Evolutionary conservation across 257 asterid species (phyloP).

Genomic region (Scutellaria galericulata): DNA sequence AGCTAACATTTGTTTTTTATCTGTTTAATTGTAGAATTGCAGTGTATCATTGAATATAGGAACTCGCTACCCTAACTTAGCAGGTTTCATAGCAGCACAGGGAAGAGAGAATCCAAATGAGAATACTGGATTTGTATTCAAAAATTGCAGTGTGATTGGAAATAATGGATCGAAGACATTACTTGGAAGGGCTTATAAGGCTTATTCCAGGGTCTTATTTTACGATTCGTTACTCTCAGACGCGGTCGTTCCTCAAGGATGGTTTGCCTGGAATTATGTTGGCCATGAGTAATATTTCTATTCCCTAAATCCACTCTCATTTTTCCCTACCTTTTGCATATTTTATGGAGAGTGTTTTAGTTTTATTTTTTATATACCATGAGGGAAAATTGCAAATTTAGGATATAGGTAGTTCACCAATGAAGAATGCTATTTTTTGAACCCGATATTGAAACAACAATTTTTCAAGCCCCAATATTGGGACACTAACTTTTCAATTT

Average conservation of each 20-base stretch:
- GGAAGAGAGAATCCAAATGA: constrained; percentile 42
- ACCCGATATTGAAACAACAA: too few species aligned
- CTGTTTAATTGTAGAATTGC: constrained; percentile 37
- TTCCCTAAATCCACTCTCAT: too few species aligned
- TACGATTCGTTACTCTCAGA: constrained; percentile 30
- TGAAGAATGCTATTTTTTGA: too few species aligned
- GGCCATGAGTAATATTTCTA: constrained; percentile 47
- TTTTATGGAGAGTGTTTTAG: too few species aligned
- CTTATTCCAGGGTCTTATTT: constrained; percentile 31
- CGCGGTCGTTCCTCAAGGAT: constrained; percentile 39
- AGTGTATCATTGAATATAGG: constrained; percentile 39
- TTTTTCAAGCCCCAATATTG: too few species aligned
- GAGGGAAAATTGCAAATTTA: too few species aligned
- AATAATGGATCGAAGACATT: constrained; percentile 42
- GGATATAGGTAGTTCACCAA: too few species aligned
- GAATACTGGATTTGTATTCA: constrained; percentile 58
- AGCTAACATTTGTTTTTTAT: neutral
- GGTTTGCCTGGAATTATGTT: constrained; percentile 45
- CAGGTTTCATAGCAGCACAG: constrained; percentile 54
- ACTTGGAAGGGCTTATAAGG: constrained; percentile 56
- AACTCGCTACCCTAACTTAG: neutral
- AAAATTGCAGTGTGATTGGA: constrained; percentile 54
- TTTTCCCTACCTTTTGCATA: too few species aligned
- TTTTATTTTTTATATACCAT: too few species aligned
- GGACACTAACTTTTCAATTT: too few species aligned